A percentile compares a stretch with the other conserved stretches of the same genome.
These are phyloP conservation scores for Cryptosporidium sp. DNA, from an alignment of 169 alveolate species.

Conservation along the genomic window DNA sequence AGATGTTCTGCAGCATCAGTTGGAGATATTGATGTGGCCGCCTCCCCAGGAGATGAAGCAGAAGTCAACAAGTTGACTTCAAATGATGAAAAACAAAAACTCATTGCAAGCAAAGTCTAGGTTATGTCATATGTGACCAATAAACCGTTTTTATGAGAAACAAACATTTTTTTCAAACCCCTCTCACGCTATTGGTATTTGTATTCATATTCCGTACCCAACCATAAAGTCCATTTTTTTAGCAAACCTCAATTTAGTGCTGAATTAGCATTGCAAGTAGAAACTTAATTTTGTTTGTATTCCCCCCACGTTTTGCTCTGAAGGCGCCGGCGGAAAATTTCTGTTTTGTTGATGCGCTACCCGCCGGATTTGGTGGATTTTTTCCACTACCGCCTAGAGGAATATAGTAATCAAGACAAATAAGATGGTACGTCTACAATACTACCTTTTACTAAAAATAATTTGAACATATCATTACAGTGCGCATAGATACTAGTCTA, in stretches of 20 bases:
- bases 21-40: conserved; percentile 47
- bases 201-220: not conserved
- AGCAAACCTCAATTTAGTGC: conserved; percentile 4
- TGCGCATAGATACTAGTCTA: not conserved
- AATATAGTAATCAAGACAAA: not conserved
- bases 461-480: not conserved
- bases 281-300: not conserved
- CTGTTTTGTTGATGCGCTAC: too few species aligned
- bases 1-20: conserved; percentile 72
- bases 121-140: not conserved
- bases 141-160: not conserved
- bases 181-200: not conserved
- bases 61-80: not conserved
- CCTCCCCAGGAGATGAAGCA: conserved; percentile 1
- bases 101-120: conserved; percentile 12
- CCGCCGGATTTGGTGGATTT: not conserved
- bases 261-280: conserved; percentile 15
- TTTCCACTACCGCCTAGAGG: not conserved
- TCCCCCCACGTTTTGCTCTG: not conserved
- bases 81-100: conserved; percentile 32
- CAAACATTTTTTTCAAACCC: not conserved
- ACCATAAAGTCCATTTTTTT: not conserved
- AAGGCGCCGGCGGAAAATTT: not conserved
- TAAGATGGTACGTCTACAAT: not conserved
- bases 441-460: not conserved